phyloP scores from a whole-genome alignment of 2,329 filamentous ascomycete genomes.

The Penicillium palitans region DNA sequence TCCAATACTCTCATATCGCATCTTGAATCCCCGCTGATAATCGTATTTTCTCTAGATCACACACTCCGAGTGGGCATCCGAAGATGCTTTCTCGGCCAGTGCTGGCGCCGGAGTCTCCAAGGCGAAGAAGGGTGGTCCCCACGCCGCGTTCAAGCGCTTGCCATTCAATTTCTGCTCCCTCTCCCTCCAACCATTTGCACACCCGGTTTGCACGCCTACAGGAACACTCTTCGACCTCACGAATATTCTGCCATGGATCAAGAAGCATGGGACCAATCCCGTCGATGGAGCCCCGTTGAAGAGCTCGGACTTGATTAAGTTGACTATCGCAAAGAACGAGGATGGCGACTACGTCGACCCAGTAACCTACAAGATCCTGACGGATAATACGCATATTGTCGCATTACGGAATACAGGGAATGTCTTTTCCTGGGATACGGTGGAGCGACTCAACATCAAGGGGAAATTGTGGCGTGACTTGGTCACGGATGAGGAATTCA shows the following conservation, averaged over 20 bases:
- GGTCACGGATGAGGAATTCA: conserved; percentile 82
- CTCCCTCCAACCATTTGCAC: conserved; percentile 89
- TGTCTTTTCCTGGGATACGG: conserved; percentile 93
- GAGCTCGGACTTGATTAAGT: conserved; percentile 79
- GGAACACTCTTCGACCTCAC: conserved; percentile 95
- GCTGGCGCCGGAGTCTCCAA: conserved; percentile 66
- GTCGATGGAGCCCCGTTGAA: conserved; percentile 78
- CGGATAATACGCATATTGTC: conserved; percentile 96
- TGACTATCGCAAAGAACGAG: conserved; percentile 90
- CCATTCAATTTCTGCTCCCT: conserved; percentile 98
- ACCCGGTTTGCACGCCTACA: conserved; percentile 84
- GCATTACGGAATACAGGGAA: conserved; percentile 85
- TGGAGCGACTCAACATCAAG: conserved; percentile 94
- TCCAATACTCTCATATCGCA: conserved; percentile 7
- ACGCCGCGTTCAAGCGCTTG: conserved; percentile 76
- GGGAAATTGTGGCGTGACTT: conserved; percentile 93
- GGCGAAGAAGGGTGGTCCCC: conserved; percentile 52
- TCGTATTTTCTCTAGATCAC: conserved; percentile 65
- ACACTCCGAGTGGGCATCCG: conserved; percentile 94
- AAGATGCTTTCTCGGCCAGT: conserved; percentile 82
- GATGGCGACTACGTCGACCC: conserved; percentile 91
- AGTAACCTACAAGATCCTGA: conserved; percentile 96
- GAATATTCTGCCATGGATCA: conserved; percentile 90
- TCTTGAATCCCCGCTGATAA: conserved; percentile 20
- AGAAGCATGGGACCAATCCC: conserved; percentile 90